Base-by-base conservation (phyloP, 306 rosid species). In the Cucumis hystrix region DNA sequence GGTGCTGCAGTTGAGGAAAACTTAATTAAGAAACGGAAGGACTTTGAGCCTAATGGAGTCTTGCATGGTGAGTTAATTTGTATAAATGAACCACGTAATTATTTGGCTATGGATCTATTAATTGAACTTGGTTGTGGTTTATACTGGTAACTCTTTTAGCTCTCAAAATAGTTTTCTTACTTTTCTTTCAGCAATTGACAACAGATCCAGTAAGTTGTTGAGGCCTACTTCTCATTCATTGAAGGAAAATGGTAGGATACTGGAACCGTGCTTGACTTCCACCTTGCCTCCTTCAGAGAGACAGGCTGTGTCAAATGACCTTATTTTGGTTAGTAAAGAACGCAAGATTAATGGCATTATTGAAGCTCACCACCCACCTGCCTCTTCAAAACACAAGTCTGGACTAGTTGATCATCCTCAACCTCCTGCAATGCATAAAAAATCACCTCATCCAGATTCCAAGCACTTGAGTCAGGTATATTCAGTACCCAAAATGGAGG, bases 401-500 rank as follows among this genome's bases (percentile, higher is more conserved):
- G 41, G 80, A 75, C 82, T 78, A 35, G 76, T 70, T 51, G 88
- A 81, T 76, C 87, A 78, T 2, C 35, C 77, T 71, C 87, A 78
- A 3, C 47, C 78, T 37, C 52, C 81, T 28, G 80, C 82, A 80
- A 80, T 82, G 66, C 76, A 86, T 58, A 63, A 71, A 81, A 91
- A 85, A 83, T 79, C 87, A 10, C 87, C 94, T 37, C 98, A 92
- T 92, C 90, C 92, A 47, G 99, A 96, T 85, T 79, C 83, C 77
- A 90, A 80, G 79, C 87, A 84, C 85, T 76, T 96, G 73, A 83
- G 87, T 65, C 84, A 82, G 79, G 87, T 92, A 68, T 92, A 89
- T 79, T 78, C 85, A 5, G 87, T 96, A 28, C 99, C 98, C 21
- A 89, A 85, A 76, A 69, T 84, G 85, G 91, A 83, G 12, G 90